Evolutionary conservation across 345 rosid genomes (phyloP).

Genomic region (Moricandia arvensis): DNA sequence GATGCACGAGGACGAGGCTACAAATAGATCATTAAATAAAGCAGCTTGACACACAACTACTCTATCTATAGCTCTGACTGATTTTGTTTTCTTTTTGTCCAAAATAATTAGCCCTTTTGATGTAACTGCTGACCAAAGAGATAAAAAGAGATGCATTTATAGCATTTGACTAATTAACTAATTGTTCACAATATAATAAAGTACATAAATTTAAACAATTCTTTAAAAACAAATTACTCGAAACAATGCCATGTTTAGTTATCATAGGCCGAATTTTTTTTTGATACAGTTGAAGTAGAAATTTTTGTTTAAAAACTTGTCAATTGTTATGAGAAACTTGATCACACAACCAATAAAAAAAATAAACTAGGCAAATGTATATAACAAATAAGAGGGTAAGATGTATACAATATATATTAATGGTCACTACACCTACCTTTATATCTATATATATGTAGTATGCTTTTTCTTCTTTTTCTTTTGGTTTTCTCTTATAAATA

Average conservation of each 20-base stretch:
- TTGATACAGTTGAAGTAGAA: neutral
- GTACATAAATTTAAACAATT: neutral
- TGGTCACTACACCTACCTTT: no score
- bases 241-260: neutral
- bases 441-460: no score
- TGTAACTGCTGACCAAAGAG: neutral
- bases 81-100: constrained; percentile 34
- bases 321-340: no score
- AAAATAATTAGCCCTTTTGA: constrained; percentile 16
- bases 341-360: no score
- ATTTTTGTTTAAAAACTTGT: neutral
- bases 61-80: constrained; percentile 27
- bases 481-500: no score
- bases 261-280: no score
- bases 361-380: no score
- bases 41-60: constrained; percentile 26
- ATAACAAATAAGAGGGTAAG: no score
- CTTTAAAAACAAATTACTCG: neutral
- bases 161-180: neutral
- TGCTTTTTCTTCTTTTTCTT: no score
- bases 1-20: constrained; percentile 37
- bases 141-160: neutral
- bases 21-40: constrained; percentile 32
- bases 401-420: no score
- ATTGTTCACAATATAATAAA: neutral